Base-by-base conservation (phyloP, 495 filamentous ascomycete genomes). In the Chaetomium tenue region DNA sequence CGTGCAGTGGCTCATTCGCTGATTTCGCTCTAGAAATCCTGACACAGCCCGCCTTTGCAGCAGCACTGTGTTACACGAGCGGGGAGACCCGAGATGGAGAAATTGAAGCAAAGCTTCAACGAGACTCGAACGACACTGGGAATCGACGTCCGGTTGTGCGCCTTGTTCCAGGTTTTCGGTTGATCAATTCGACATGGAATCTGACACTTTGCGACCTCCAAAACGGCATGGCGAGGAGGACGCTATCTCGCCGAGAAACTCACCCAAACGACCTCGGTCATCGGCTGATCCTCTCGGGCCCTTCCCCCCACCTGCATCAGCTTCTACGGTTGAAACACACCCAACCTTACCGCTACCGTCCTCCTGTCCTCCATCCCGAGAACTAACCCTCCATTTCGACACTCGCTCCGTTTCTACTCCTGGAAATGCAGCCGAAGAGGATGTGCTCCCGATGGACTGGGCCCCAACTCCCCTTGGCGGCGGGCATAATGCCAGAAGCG, bases 221-320 rank as follows among this genome's bases (percentile, higher is more conserved):
- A 52, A 52, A 9, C 48, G 48, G 3, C 48, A 52, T 23, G 48
- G 48, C 22, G 48, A 28, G 48, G 48, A 52, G 48, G 48, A 52
- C 16, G 48, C 1, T 2, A 23, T 0, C 22, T 15, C 22, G 23
- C 48, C 13, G 23, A 26, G 48, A 26, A 13, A 25, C 15, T 16
- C 48, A 13, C 48, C 48, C 11, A 52, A 52, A 26, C 48, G 48
- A 11, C 25, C 48, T 26, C 23, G 48, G 12, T 23, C 48, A 28
- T 51, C 47, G 20, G 6, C 48, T 2, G 40, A 18, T 44, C 40
- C 40, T 11, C 2, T 3, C 16, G 13, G 40, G 13, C 40, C 40
- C 1, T 16, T 4, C 16, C 6, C 13, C 9, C 48, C 0, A 16
- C 25, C 48, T 16, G 23, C 1, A 52, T 52, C 11, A 15, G 48